Evolutionary conservation across 2,329 filamentous ascomycete genomes (phyloP).

Genomic region (Dactylellina cionopaga): DNA sequence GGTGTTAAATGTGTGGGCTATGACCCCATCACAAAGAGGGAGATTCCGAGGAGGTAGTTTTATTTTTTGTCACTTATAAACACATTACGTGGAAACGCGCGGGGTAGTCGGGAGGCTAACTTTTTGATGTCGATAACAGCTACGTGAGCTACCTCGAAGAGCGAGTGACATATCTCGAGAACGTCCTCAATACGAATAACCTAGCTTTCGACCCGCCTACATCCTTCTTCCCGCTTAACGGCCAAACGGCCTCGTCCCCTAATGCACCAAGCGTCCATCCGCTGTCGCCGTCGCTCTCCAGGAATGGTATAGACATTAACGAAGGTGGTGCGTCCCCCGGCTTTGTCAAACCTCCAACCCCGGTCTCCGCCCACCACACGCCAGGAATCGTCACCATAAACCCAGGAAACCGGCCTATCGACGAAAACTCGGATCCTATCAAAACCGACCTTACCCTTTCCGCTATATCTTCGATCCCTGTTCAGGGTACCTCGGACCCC

Average conservation of each 20-base stretch:
- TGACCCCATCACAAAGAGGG: slow-evolving; percentile 93
- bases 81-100: too few relatives aligned
- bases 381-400: slow-evolving; percentile 48
- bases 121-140: slow-evolving; percentile 41
- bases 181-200: slow-evolving; percentile 73
- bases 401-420: slow-evolving; percentile 55
- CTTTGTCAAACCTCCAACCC: slow-evolving; percentile 48
- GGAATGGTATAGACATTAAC: slow-evolving; percentile 28
- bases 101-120: slow-evolving; percentile 20
- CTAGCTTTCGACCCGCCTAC: slow-evolving; percentile 76
- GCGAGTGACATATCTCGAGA: slow-evolving; percentile 83
- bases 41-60: slow-evolving; percentile 79
- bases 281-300: slow-evolving; percentile 31
- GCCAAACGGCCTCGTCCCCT: slow-evolving; percentile 67
- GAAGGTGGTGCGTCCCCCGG: slow-evolving; percentile 36
- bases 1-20: slow-evolving; percentile 91
- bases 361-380: slow-evolving; percentile 37
- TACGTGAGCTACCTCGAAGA: slow-evolving; percentile 97
- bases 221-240: slow-evolving; percentile 66
- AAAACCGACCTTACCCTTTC: slow-evolving; percentile 56
- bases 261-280: slow-evolving; percentile 28
- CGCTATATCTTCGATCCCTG: slow-evolving; percentile 63
- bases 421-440: slow-evolving; percentile 58
- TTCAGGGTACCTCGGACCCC: slow-evolving; percentile 73
- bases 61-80: neutral